Evolutionary conservation across 768 basidiomycete species (phyloP).

Genomic region (Tricholoma terreum): DNA sequence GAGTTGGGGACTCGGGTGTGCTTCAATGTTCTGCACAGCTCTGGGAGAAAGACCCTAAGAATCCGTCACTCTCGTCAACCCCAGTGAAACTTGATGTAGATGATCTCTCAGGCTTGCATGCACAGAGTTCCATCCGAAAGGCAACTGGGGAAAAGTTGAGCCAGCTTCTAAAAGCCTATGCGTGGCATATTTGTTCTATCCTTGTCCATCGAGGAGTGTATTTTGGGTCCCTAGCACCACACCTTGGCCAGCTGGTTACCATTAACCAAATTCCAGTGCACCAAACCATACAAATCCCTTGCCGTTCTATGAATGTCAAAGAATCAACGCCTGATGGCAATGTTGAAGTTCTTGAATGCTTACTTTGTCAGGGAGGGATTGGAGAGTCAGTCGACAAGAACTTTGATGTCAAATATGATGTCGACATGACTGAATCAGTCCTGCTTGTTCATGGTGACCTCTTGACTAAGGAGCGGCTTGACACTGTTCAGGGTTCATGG

Average conservation of each 20-base stretch:
- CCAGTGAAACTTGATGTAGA: not conserved
- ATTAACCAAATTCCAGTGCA: slow-evolving; percentile 14
- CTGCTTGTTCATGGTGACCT: slow-evolving; percentile 21
- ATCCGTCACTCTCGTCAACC: slow-evolving; percentile 7
- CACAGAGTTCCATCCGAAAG: not conserved
- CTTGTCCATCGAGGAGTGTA: slow-evolving; percentile 11
- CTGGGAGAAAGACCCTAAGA: slow-evolving; percentile 25
- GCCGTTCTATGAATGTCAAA: slow-evolving; percentile 15
- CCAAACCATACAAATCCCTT: slow-evolving; percentile 9
- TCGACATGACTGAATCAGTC: slow-evolving; percentile 8
- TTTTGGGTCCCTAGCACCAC: slow-evolving; percentile 11
- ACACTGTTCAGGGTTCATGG: slow-evolving; percentile 3
- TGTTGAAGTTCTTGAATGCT: slow-evolving; percentile 9
- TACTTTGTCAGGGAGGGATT: slow-evolving; percentile 7
- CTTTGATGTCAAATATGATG: not conserved
- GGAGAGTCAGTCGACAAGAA: slow-evolving; percentile 4
- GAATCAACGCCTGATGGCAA: slow-evolving; percentile 17
- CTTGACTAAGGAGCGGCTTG: slow-evolving; percentile 16
- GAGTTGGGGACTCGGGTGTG: slow-evolving; percentile 11
- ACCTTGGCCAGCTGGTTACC: slow-evolving; percentile 11
- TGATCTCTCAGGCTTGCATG: slow-evolving; percentile 4
- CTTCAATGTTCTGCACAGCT: slow-evolving; percentile 26
- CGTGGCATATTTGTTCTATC: slow-evolving; percentile 5
- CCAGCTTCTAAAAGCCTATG: slow-evolving; percentile 5
- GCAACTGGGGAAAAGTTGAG: slow-evolving; percentile 11